Percentiles rank a stretch among this genome's conserved stretches.
Evolutionary conservation across 768 basidiomycete species (phyloP).

Genomic region (Rhodotorula diobovata): DNA sequence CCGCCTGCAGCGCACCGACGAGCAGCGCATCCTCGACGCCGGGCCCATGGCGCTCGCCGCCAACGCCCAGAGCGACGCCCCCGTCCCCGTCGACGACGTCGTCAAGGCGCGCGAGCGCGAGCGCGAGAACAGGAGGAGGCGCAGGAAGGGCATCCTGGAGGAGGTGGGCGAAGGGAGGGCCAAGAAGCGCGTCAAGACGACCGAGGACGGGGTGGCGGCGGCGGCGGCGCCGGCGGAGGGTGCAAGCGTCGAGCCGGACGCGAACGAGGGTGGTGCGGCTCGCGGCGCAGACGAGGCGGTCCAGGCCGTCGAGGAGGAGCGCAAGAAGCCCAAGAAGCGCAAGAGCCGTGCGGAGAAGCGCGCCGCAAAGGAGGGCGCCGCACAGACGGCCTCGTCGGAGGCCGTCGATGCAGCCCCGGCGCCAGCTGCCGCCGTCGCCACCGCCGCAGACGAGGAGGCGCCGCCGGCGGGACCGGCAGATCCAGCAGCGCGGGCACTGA

Average conservation of each 20-base stretch:
- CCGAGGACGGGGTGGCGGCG: background rate
- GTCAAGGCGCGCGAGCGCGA: constrained; percentile 8
- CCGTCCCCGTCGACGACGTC: constrained; percentile 5
- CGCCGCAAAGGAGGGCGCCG: background rate
- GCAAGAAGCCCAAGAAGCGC: constrained; percentile 6
- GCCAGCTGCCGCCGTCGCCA: background rate
- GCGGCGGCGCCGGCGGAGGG: background rate
- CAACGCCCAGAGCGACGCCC: constrained; percentile 4
- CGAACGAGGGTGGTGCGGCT: too few relatives aligned
- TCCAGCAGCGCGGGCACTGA: background rate
- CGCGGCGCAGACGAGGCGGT: background rate
- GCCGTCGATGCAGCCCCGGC: background rate
- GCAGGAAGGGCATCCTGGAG: constrained; percentile 2
- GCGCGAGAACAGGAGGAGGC: constrained; percentile 19
- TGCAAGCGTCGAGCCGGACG: background rate
- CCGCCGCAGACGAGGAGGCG: background rate
- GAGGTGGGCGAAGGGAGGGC: background rate
- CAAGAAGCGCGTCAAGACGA: background rate
- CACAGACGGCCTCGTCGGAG: background rate
- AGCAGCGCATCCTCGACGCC: constrained; percentile 32
- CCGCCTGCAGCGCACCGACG: constrained; percentile 15
- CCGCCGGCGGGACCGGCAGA: background rate
- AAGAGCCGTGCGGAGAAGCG: background rate
- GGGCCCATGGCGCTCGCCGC: constrained; percentile 35
- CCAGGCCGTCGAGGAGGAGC: background rate